A percentile compares a stretch with the other conserved stretches of the same genome.
phyloP scores from a whole-genome alignment of 2,329 filamentous ascomycete species.

The Diplodia seriata region DNA sequence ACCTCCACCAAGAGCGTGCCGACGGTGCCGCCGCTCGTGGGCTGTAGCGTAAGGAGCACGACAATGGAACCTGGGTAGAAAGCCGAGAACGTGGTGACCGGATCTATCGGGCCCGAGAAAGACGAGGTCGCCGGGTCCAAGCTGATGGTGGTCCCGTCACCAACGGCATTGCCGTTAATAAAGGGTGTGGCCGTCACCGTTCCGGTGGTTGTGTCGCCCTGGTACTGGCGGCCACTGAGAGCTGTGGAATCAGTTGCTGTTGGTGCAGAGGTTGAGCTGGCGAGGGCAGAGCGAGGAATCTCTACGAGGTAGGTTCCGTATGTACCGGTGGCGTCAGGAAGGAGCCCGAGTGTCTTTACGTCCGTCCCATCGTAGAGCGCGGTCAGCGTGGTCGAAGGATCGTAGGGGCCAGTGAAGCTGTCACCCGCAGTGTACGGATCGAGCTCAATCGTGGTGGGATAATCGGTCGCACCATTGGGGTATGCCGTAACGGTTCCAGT shows the following conservation, averaged over 20 bases:
- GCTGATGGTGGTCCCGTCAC: not conserved
- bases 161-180: not conserved
- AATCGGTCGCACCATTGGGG: not conserved
- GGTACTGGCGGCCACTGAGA: not conserved
- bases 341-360: not conserved
- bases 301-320: slow-evolving; percentile 3
- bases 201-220: not conserved
- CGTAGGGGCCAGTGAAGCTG: not conserved
- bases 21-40: not conserved
- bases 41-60: not conserved
- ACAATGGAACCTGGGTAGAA: not conserved
- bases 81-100: not conserved
- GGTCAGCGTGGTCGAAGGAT: not conserved
- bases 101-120: not conserved
- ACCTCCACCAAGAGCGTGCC: not conserved
- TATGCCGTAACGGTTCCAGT: not conserved
- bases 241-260: not conserved
- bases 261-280: not conserved
- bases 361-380: slow-evolving; percentile 8
- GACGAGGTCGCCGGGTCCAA: not conserved
- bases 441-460: not conserved
- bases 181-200: not conserved
- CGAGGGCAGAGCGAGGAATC: not conserved
- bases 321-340: not conserved
- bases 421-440: not conserved